Conservation (phyloP, 78 protist genomes). For the Parvularia atlantis region DNA sequence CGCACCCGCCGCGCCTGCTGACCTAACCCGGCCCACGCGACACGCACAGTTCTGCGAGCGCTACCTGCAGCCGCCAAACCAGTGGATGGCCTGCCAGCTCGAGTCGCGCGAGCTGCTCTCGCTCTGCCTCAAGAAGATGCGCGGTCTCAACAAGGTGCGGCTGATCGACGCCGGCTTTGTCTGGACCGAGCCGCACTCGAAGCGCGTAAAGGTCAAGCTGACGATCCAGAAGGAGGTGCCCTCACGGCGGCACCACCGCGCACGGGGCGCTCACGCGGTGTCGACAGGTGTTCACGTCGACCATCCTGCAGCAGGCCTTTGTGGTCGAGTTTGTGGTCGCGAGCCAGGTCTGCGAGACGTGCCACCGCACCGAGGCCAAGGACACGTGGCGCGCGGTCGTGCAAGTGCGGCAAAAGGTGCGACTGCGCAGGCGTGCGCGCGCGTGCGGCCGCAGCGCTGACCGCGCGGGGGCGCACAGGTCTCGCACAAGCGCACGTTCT, state of each 20-base stretch:
- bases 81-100: constrained; percentile 72
- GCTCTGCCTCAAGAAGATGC: constrained; percentile 65
- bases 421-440: neutral
- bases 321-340: constrained; percentile 80
- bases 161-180: constrained; percentile 94
- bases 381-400: constrained; percentile 86
- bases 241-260: neutral
- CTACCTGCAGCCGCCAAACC: constrained; percentile 66
- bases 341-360: constrained; percentile 74
- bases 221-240: constrained; percentile 85
- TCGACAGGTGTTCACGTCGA: constrained; percentile 31
- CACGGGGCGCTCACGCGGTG: neutral
- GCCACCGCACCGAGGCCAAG: constrained; percentile 77
- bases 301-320: constrained; percentile 67
- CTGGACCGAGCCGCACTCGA: constrained; percentile 99
- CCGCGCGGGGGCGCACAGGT: neutral
- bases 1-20: too few relatives aligned
- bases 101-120: constrained; percentile 91
- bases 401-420: constrained; percentile 92
- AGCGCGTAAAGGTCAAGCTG: constrained; percentile 81
- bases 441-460: neutral
- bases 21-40: neutral
- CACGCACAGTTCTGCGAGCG: neutral
- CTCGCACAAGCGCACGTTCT: constrained; percentile 90
- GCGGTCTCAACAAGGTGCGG: constrained; percentile 75